Percentiles rank a stretch among this genome's conserved stretches.
These are phyloP conservation scores for Trichoderma atrobrunneum DNA, from an alignment of 2,329 filamentous ascomycete genomes.

Conservation along the genomic window DNA sequence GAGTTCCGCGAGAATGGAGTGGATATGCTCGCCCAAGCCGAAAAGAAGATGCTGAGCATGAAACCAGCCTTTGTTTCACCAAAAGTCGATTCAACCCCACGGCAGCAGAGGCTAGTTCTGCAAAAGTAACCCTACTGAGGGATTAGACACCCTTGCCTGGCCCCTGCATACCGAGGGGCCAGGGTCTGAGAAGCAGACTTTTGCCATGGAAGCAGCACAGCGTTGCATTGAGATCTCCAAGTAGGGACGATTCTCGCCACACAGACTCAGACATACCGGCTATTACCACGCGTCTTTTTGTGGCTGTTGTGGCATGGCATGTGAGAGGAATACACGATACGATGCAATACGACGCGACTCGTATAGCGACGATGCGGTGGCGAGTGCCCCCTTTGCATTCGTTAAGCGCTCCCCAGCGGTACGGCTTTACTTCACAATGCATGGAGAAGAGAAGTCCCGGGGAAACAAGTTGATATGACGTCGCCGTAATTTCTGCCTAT, in stretches of 20 bases:
- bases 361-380: neutral
- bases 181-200: neutral
- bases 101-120: conserved; percentile 12
- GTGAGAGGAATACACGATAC: neutral
- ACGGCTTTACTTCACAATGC: neutral
- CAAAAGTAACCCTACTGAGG: conserved; percentile 2
- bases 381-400: neutral
- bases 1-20: neutral
- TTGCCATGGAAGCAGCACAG: neutral
- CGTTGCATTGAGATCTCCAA: conserved; percentile 14
- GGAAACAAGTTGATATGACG: neutral
- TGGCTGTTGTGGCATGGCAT: neutral
- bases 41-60: conserved; percentile 11
- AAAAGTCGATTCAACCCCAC: conserved; percentile 12
- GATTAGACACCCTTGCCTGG: conserved; percentile 8
- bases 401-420: neutral
- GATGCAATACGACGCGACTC: neutral
- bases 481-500: neutral
- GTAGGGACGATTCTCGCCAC: conserved; percentile 10
- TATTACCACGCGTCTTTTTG: neutral
- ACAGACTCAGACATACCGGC: neutral
- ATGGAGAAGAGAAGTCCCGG: neutral
- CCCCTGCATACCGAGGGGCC: conserved; percentile 16
- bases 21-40: neutral
- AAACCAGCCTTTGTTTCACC: conserved; percentile 22